Evolutionary conservation across 2,329 filamentous ascomycete species (phyloP).

Genomic region (Pseudogymnoascus sp.): DNA sequence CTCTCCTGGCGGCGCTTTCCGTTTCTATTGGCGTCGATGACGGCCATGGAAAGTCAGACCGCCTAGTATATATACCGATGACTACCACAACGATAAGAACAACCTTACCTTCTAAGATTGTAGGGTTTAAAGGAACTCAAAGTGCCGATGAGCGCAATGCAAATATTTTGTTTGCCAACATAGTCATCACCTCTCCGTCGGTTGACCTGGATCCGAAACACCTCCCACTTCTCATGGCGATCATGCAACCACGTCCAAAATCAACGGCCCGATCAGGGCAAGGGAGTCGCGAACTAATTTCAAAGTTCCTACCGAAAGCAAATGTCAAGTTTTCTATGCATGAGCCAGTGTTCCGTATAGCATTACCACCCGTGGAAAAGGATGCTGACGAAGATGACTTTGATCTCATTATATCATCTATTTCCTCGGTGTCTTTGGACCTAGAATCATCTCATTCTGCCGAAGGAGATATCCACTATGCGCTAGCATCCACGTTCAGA

Average conservation of each 20-base stretch:
- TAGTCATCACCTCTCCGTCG: constrained; percentile 92
- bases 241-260: constrained; percentile 53
- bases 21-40: constrained; percentile 89
- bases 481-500: constrained; percentile 70
- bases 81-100: constrained; percentile 91
- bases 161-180: constrained; percentile 93
- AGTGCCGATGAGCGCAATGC: constrained; percentile 77
- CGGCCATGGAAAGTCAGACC: constrained; percentile 74
- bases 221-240: constrained; percentile 71
- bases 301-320: constrained; percentile 84
- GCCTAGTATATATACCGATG: constrained; percentile 92
- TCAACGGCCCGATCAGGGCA: constrained; percentile 35
- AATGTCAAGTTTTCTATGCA: constrained; percentile 95
- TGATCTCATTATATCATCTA: constrained; percentile 88
- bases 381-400: constrained; percentile 67
- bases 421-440: constrained; percentile 88
- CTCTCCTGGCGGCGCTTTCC: constrained; percentile 81
- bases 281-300: constrained; percentile 62
- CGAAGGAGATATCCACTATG: constrained; percentile 78
- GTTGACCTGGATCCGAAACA: constrained; percentile 89
- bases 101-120: constrained; percentile 86
- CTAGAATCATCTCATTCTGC: constrained; percentile 92
- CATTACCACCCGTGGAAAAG: constrained; percentile 68
- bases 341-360: constrained; percentile 86
- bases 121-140: constrained; percentile 67